Evolutionary conservation across 768 basidiomycete species (phyloP).

Genomic region (Leccinum imitatum): DNA sequence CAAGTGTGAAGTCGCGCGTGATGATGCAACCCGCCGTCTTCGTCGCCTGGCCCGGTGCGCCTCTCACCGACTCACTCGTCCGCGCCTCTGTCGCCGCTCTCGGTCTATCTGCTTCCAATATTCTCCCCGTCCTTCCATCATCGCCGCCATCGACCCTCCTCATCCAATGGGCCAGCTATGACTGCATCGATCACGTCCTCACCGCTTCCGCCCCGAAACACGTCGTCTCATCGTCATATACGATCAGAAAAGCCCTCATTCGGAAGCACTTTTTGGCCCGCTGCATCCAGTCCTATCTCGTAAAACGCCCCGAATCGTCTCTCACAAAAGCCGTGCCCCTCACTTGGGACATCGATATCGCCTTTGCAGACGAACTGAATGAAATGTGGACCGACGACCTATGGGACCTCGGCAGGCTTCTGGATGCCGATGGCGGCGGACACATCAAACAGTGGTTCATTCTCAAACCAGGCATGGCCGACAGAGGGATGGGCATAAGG

Average conservation of each 20-base stretch:
- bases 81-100: conserved; percentile 39
- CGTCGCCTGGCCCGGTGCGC: conserved; percentile 55
- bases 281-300: conserved; percentile 66
- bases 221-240: conserved; percentile 78
- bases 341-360: conserved; percentile 84
- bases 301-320: conserved; percentile 62
- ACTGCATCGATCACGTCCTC: conserved; percentile 76
- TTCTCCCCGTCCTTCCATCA: conserved; percentile 30
- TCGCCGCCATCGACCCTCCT: conserved; percentile 36
- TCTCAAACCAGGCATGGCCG: conserved; percentile 96
- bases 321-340: conserved; percentile 59
- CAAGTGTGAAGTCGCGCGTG: background rate
- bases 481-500: conserved; percentile 92
- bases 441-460: conserved; percentile 76
- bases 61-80: conserved; percentile 52
- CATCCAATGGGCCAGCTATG: conserved; percentile 88
- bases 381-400: conserved; percentile 93
- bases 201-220: conserved; percentile 49
- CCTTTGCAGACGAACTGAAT: conserved; percentile 91
- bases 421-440: conserved; percentile 40
- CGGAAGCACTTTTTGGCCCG: conserved; percentile 90
- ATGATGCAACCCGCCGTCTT: conserved; percentile 31
- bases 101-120: conserved; percentile 24
- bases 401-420: conserved; percentile 72
- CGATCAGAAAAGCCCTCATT: conserved; percentile 89